Conservation (phyloP, 2,329 filamentous ascomycete species). For the Xylariaceae sp. region DNA sequence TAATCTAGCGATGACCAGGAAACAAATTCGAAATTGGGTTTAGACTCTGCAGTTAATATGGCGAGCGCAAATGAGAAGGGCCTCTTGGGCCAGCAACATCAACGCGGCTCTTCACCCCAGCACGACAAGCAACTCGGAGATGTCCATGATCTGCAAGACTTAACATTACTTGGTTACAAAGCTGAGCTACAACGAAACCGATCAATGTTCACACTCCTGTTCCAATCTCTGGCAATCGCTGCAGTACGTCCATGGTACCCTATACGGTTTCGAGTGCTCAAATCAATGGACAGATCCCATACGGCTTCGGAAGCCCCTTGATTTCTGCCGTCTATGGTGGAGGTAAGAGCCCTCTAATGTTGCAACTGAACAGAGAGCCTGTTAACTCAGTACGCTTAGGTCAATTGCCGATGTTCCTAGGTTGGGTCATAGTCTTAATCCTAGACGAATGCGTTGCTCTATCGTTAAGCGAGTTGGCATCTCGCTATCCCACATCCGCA, state of each 20-base stretch:
- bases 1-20: too few species aligned
- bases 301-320: slow-evolving; percentile 40
- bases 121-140: slow-evolving; percentile 9
- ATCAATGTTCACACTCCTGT: slow-evolving; percentile 56
- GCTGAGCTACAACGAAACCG: slow-evolving; percentile 55
- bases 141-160: slow-evolving; percentile 27
- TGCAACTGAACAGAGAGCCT: neutral
- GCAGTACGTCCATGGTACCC: slow-evolving; percentile 31
- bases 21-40: too few species aligned
- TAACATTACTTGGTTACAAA: slow-evolving; percentile 50
- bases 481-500: slow-evolving; percentile 48
- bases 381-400: slow-evolving; percentile 29
- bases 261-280: slow-evolving; percentile 1
- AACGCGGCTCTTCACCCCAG: neutral
- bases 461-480: slow-evolving; percentile 48
- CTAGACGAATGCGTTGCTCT: slow-evolving; percentile 50
- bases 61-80: slow-evolving; percentile 5
- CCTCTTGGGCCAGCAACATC: neutral
- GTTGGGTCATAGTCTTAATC: slow-evolving; percentile 51
- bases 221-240: slow-evolving; percentile 58
- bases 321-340: slow-evolving; percentile 37
- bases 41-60: neutral
- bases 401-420: slow-evolving; percentile 52
- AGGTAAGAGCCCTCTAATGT: slow-evolving; percentile 22
- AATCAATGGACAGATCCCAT: slow-evolving; percentile 42